Conservation (phyloP, 805 yeast species). For the Metschnikowia corniflorae region DNA sequence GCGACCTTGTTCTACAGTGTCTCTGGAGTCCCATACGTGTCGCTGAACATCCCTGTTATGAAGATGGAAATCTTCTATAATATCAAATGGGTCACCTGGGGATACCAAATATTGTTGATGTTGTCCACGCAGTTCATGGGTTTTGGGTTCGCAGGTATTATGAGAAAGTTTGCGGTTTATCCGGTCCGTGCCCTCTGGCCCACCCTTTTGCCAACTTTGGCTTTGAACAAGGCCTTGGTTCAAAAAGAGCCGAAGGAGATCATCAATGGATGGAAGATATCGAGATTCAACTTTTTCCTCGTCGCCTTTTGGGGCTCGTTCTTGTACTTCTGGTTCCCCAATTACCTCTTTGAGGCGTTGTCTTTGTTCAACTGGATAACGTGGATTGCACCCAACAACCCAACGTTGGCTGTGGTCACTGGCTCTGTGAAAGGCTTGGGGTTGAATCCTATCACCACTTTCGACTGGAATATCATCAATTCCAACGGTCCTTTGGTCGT, state of each 20-base stretch:
- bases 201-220: constrained; percentile 54
- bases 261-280: constrained; percentile 58
- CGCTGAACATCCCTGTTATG: constrained; percentile 52
- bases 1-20: constrained; percentile 3
- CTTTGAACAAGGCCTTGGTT: constrained; percentile 39
- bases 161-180: constrained; percentile 54
- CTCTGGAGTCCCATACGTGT: constrained; percentile 40
- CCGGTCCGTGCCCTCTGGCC: constrained; percentile 74
- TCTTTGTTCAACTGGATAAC: constrained; percentile 60
- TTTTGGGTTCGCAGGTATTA: constrained; percentile 62
- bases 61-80: constrained; percentile 40
- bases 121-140: constrained; percentile 63
- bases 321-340: constrained; percentile 3
- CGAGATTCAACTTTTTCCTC: constrained; percentile 1
- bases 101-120: constrained; percentile 50
- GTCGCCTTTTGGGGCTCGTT: neutral
- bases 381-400: constrained; percentile 60
- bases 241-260: constrained; percentile 47
- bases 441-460: constrained; percentile 54
- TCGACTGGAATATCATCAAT: constrained; percentile 63
- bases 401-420: constrained; percentile 58
- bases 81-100: constrained; percentile 41
- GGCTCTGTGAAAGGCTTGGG: constrained; percentile 63
- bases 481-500: constrained; percentile 19
- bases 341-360: constrained; percentile 52